phyloP scores from a whole-genome alignment of 768 basidiomycete species.

The Tricholoma furcatifolium region DNA sequence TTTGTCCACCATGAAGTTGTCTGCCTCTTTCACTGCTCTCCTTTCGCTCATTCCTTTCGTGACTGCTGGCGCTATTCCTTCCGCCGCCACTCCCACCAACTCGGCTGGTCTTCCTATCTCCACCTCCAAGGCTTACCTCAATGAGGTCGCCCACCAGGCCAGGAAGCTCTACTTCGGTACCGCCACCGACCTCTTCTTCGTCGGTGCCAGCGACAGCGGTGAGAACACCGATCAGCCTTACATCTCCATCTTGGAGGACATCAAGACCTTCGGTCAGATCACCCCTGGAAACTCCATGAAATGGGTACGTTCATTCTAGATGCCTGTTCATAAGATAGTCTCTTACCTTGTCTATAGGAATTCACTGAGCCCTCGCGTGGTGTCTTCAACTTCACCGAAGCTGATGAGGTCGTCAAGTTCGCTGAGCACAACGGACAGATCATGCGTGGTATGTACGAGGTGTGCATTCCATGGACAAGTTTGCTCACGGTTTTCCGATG shows the following conservation, averaged over 20 bases:
- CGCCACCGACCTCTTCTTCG: slow-evolving; percentile 40
- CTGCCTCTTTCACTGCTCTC: slow-evolving; percentile 22
- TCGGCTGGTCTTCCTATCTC: not conserved
- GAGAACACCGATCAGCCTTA: slow-evolving; percentile 43
- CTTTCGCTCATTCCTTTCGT: slow-evolving; percentile 17
- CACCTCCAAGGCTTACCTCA: slow-evolving; percentile 25
- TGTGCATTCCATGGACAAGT: not conserved
- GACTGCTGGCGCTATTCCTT: slow-evolving; percentile 18
- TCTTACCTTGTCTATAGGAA: slow-evolving; percentile 33
- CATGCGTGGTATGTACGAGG: slow-evolving; percentile 37
- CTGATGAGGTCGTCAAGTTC: slow-evolving; percentile 42
- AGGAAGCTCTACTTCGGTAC: slow-evolving; percentile 49
- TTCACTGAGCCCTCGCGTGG: slow-evolving; percentile 51
- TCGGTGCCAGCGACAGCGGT: not conserved
- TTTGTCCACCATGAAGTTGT: slow-evolving; percentile 17
- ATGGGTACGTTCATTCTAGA: slow-evolving; percentile 51
- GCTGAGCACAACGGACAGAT: slow-evolving; percentile 46
- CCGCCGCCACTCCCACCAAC: not conserved
- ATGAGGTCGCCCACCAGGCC: slow-evolving; percentile 41
- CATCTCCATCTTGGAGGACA: slow-evolving; percentile 35
- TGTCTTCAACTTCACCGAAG: slow-evolving; percentile 42
- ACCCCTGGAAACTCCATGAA: slow-evolving; percentile 55
- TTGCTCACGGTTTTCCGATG: not conserved
- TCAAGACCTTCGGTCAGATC: slow-evolving; percentile 40
- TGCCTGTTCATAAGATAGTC: too few species aligned